Conservation (phyloP, 805 yeast genomes). For the Suhomyces xylopsoci region DNA sequence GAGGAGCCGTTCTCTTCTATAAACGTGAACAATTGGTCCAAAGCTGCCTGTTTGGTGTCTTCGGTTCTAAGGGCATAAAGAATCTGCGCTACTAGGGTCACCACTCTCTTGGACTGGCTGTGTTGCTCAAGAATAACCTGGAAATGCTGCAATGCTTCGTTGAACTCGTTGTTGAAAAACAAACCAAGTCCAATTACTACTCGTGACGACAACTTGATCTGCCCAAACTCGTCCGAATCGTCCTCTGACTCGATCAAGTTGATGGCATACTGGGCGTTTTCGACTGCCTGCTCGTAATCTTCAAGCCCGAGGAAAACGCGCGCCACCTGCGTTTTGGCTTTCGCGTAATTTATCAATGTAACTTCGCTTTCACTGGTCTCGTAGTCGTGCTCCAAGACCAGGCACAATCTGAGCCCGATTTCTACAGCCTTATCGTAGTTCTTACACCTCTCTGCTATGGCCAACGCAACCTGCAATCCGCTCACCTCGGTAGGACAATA, state of each 20-base stretch:
- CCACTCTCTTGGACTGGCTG: constrained; percentile 61
- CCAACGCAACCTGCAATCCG: constrained; percentile 55
- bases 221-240: constrained; percentile 21
- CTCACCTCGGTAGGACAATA: constrained; percentile 55
- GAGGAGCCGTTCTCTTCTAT: constrained; percentile 66
- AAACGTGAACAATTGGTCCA: constrained; percentile 72
- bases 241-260: constrained; percentile 42
- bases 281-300: constrained; percentile 57
- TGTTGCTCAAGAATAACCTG: constrained; percentile 53
- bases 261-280: constrained; percentile 53
- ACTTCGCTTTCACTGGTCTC: constrained; percentile 52
- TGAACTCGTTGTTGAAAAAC: constrained; percentile 63
- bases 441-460: constrained; percentile 67
- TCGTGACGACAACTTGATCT: constrained; percentile 51
- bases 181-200: constrained; percentile 69
- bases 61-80: constrained; percentile 70
- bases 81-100: constrained; percentile 73
- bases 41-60: constrained; percentile 79
- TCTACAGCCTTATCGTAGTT: constrained; percentile 54
- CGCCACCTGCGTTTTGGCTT: constrained; percentile 66
- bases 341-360: constrained; percentile 49
- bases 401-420: constrained; percentile 46
- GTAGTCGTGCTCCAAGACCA: constrained; percentile 50
- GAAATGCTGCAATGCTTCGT: constrained; percentile 65
- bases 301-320: constrained; percentile 64